Base-by-base conservation (phyloP, 805 yeast genomes). In the Sugiyamaella boreocaroliniensis region DNA sequence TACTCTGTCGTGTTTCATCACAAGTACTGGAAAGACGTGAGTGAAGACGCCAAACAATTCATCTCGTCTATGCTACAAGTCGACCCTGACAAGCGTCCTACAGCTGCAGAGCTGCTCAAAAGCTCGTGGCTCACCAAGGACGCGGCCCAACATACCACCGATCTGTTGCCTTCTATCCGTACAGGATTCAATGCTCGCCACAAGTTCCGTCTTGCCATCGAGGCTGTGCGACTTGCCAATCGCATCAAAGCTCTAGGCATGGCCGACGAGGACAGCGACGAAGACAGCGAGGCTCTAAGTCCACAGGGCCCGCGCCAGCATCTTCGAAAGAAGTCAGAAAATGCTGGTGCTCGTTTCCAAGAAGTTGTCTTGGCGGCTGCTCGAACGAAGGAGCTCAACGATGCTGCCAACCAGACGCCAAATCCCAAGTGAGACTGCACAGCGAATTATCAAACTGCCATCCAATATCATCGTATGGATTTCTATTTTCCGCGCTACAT, bases 121-220 rank as follows among this genome's bases (percentile, higher is more conserved):
- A 89, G 89, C 70, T 80, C 83, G 29, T 90, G 98, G 98, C 77
- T 90, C 47, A 48, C 61, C 14, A 59, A 64, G 29, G 71, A 74
- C 46, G 76, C 76, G 56, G 71, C 73, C 49, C 73, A 76, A 43
- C 72, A 71, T 54, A 68, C 71, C 26, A 72, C 77, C 44, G 95
- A 92, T 70, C 78, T 92, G 72, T 77, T 89, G 68, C 95, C 96
- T 20, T 78, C 75, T 64, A 83, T 92, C 70, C 81, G 81, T 71
- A 81, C 82, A 64, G 88, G 87, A 44, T 86, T 89, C 76, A 81
- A 84, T 64, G 95, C 96, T 32, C 88, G 86, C 64, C 76, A 79
- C 63, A 89, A 86, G 69, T 83, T 93, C 72, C 81, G 83, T 63
- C 86, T 85, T 61, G 97, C 93, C 40, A 84, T 88, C 61, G 93